Percentiles rank a stretch among this genome's conserved stretches.
These are phyloP conservation scores for Fusarium siculi DNA, from an alignment of 2,329 filamentous ascomycete species.

Conservation along the genomic window DNA sequence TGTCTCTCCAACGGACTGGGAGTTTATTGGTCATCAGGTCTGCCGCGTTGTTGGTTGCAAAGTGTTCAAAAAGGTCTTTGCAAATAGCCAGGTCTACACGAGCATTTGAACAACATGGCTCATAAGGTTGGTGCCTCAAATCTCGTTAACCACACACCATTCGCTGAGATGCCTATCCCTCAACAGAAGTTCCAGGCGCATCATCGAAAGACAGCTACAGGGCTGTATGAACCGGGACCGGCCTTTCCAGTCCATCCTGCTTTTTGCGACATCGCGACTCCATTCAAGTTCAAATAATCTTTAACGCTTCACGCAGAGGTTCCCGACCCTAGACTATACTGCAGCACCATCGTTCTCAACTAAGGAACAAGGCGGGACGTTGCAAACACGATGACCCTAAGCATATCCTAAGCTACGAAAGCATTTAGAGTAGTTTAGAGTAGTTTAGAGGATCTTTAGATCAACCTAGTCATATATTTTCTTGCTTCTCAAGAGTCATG, in stretches of 20 bases:
- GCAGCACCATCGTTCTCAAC: neutral
- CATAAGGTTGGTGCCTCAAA: neutral
- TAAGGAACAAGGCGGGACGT: neutral
- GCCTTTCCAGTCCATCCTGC: neutral
- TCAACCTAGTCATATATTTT: neutral
- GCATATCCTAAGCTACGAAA: neutral
- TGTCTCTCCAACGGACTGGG: too few species aligned
- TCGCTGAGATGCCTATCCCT: neutral
- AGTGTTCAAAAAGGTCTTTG: neutral
- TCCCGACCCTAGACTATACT: neutral
- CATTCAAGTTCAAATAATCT: neutral
- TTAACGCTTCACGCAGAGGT: neutral
- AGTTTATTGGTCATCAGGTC: neutral
- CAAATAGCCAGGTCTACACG: neutral
- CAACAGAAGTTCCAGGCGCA: neutral
- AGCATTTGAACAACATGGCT: neutral
- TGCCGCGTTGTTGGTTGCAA: neutral
- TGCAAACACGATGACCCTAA: neutral
- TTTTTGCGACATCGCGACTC: neutral
- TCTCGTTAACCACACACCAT: neutral
- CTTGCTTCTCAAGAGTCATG: neutral
- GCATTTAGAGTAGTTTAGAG: rapidly evolving
- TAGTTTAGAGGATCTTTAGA: neutral
- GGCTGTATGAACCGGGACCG: neutral
- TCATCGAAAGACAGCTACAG: neutral